Percentiles rank a stretch among this genome's conserved stretches.
These are phyloP conservation scores for Hymenoscyphus albidus DNA, from an alignment of 2,329 filamentous ascomycete genomes.

Conservation along the genomic window DNA sequence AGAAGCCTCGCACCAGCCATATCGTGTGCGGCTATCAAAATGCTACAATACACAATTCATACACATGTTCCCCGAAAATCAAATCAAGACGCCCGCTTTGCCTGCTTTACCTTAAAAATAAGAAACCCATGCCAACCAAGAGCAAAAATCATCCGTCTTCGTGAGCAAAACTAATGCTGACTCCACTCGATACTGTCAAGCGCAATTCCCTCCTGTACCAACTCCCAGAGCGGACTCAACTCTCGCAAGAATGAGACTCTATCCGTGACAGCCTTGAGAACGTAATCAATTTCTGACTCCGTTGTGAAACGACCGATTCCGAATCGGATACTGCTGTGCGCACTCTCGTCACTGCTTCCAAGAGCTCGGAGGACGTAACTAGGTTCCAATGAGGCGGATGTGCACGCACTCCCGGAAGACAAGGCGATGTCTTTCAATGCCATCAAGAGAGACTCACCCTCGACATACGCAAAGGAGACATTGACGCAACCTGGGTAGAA, in stretches of 20 bases:
- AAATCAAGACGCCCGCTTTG: neutral
- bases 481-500: conserved; percentile 98
- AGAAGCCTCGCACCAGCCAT: neutral
- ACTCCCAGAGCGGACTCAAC: conserved; percentile 92
- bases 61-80: neutral
- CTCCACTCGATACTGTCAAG: conserved; percentile 97
- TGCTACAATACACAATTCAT: conserved; percentile 2
- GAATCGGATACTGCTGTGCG: conserved; percentile 96
- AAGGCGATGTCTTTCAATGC: conserved; percentile 96
- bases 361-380: conserved; percentile 93
- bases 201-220: conserved; percentile 95
- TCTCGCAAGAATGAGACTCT: conserved; percentile 91
- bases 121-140: neutral
- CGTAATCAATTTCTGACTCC: conserved; percentile 92
- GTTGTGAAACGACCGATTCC: conserved; percentile 97
- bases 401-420: conserved; percentile 95
- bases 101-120: neutral
- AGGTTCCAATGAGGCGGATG: conserved; percentile 91
- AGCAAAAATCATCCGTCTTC: neutral
- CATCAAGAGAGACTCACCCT: conserved; percentile 97
- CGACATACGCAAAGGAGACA: conserved; percentile 96
- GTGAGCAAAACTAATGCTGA: conserved; percentile 63
- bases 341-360: conserved; percentile 94
- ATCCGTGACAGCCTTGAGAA: conserved; percentile 87
- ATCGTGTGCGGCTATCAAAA: neutral